These are phyloP conservation scores for Kluyveromyces aestuarii DNA, from an alignment of 805 yeast species.

Conservation along the genomic window DNA sequence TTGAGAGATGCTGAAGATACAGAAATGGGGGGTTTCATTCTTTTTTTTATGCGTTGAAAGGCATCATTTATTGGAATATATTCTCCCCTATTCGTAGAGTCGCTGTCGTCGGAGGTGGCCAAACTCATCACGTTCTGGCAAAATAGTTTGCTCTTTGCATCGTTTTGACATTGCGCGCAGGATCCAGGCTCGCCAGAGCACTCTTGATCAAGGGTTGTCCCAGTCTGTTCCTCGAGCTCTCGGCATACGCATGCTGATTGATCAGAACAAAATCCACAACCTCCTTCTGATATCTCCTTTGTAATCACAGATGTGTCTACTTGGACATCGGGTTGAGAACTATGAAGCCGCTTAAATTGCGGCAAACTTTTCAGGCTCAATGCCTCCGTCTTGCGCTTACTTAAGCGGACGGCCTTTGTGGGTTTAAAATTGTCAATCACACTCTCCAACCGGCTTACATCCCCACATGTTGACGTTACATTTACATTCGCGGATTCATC, in stretches of 20 bases:
- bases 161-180: constrained; percentile 71
- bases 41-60: constrained; percentile 75
- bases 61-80: constrained; percentile 89
- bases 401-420: constrained; percentile 46
- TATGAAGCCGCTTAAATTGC: constrained; percentile 2
- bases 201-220: constrained; percentile 28
- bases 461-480: not conserved
- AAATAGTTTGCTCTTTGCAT: constrained; percentile 82
- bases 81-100: constrained; percentile 1
- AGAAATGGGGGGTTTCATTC: constrained; percentile 38
- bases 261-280: constrained; percentile 91
- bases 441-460: constrained; percentile 17
- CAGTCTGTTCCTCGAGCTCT: constrained; percentile 47
- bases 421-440: constrained; percentile 43
- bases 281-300: constrained; percentile 34
- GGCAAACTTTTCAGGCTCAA: not conserved
- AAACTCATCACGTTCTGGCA: constrained; percentile 74
- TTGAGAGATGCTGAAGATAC: not conserved
- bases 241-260: constrained; percentile 89
- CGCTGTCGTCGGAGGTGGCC: constrained; percentile 15
- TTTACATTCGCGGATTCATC: not conserved
- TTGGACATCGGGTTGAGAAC: constrained; percentile 4
- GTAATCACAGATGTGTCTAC: not conserved
- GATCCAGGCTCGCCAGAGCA: constrained; percentile 89
- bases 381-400: not conserved